phyloP scores from a whole-genome alignment of 768 basidiomycete species.

The Fomitopsis pulvina region DNA sequence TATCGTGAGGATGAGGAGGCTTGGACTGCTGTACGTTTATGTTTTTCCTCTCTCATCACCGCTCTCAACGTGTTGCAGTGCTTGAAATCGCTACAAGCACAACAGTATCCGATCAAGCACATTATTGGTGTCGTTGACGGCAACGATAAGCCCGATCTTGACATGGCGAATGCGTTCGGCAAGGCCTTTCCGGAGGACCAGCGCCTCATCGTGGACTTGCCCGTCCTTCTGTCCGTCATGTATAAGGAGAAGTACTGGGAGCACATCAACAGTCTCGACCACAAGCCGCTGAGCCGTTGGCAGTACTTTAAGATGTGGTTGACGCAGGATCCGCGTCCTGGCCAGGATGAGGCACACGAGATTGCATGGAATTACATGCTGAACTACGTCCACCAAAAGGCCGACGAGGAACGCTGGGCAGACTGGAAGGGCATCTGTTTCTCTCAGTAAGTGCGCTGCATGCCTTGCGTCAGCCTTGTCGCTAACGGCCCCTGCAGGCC shows the following conservation, averaged over 20 bases:
- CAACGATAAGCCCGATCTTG: constrained; percentile 12
- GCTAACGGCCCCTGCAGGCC: constrained; percentile 4
- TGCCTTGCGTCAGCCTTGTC: background rate
- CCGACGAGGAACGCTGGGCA: constrained; percentile 9
- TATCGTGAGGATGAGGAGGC: constrained; percentile 12
- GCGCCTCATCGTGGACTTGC: constrained; percentile 11
- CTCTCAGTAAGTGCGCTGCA: constrained; percentile 12
- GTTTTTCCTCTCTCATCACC: background rate
- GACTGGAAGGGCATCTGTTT: constrained; percentile 15
- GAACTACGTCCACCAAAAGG: constrained; percentile 8
- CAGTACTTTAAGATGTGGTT: constrained; percentile 13
- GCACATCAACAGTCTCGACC: constrained; percentile 3
- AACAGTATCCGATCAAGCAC: constrained; percentile 15
- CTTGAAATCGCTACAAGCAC: constrained; percentile 11
- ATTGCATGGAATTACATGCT: constrained; percentile 11
- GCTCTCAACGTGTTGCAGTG: constrained; percentile 5
- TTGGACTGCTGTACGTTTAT: constrained; percentile 10
- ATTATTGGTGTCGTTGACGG: constrained; percentile 15
- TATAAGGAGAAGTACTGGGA: constrained; percentile 15
- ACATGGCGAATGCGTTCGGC: constrained; percentile 11
- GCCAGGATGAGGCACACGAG: constrained; percentile 12
- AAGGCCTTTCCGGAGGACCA: constrained; percentile 13
- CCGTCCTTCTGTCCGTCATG: constrained; percentile 14
- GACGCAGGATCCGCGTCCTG: constrained; percentile 5
- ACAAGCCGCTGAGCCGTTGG: constrained; percentile 4